Evolutionary conservation across 257 asterid species (phyloP).

Genomic region (Solanum chilense): DNA sequence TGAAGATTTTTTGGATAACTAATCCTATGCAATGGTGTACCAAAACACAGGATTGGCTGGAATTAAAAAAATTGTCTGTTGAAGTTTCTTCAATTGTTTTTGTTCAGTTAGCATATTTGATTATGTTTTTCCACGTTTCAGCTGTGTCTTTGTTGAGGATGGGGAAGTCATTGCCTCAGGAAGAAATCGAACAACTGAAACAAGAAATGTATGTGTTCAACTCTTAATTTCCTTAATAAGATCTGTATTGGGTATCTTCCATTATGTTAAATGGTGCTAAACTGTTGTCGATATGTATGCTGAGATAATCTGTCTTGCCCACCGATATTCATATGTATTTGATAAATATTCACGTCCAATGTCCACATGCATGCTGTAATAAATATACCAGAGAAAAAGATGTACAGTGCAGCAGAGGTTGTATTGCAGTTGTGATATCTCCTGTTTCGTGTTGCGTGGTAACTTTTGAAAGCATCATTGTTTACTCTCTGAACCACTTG

Average conservation of each 20-base stretch:
- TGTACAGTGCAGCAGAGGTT: background rate
- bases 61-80: background rate
- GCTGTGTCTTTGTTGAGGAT: conserved; percentile 63
- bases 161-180: conserved; percentile 64
- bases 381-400: background rate
- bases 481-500: background rate
- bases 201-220: conserved; percentile 38
- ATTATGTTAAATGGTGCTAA: background rate
- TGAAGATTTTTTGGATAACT: background rate
- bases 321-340: background rate
- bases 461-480: background rate
- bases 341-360: background rate
- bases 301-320: background rate
- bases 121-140: conserved; percentile 1
- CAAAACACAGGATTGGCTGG: background rate
- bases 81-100: background rate
- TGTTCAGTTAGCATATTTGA: conserved; percentile 1
- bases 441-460: background rate
- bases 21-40: background rate
- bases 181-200: conserved; percentile 70
- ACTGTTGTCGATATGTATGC: background rate
- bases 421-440: background rate
- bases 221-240: background rate
- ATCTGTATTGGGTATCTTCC: background rate
- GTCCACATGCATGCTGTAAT: background rate